These are phyloP conservation scores for Trichosporon faecale DNA, from an alignment of 1,284 basidiomycete genomes.

Conservation along the genomic window DNA sequence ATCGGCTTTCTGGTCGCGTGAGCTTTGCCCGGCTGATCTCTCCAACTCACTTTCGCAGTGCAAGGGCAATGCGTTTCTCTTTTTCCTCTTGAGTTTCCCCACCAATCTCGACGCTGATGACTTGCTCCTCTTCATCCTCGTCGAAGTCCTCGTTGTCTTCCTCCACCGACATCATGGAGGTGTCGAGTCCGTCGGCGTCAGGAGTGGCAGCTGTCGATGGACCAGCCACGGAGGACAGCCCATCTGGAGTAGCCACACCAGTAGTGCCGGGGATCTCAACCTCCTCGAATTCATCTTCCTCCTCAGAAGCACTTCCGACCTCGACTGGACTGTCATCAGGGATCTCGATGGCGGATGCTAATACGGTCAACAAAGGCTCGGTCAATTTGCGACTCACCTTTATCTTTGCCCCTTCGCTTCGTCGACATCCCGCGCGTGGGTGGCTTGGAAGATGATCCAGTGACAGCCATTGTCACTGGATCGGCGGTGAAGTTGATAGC, in stretches of 20 bases:
- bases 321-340: constrained; percentile 19
- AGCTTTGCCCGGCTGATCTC: neutral
- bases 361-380: constrained; percentile 8
- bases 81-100: constrained; percentile 46
- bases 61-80: constrained; percentile 39
- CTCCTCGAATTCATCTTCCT: constrained; percentile 50
- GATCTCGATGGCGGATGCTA: constrained; percentile 21
- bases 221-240: constrained; percentile 33
- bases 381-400: constrained; percentile 6
- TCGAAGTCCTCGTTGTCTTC: constrained; percentile 23
- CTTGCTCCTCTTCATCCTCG: constrained; percentile 32
- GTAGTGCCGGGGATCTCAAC: constrained; percentile 41
- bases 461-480: constrained; percentile 7
- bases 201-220: constrained; percentile 24
- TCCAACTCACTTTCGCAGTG: constrained; percentile 41
- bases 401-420: constrained; percentile 11
- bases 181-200: neutral
- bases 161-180: constrained; percentile 10
- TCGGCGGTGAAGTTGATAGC: neutral
- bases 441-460: constrained; percentile 4
- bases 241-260: constrained; percentile 13
- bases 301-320: constrained; percentile 24
- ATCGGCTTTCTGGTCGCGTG: constrained; percentile 43
- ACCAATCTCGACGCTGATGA: constrained; percentile 44
- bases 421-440: neutral